Evolutionary conservation across 371 early-diverging fungal species (phyloP).

Genomic region (Apophysomyces trapeziformis): DNA sequence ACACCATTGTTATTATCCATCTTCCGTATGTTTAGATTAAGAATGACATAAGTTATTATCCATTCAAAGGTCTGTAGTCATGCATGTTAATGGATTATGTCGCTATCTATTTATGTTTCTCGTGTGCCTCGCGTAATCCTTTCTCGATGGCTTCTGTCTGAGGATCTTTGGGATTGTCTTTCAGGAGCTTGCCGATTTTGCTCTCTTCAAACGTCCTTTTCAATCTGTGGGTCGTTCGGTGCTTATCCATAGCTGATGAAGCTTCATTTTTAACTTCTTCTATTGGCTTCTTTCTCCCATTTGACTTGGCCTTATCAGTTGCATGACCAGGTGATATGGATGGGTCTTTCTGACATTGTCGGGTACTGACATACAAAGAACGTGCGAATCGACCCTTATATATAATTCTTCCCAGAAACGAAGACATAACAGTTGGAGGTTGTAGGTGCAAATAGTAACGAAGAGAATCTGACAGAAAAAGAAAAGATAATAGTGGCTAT

Average conservation of each 20-base stretch:
- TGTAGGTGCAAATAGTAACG: too few species aligned
- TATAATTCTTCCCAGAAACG: background rate
- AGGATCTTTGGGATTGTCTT: background rate
- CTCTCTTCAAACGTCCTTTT: background rate
- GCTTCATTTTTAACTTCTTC: background rate
- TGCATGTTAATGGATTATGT: too few species aligned
- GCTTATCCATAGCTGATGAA: background rate
- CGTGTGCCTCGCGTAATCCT: background rate
- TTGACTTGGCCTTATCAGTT: background rate
- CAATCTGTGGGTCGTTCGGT: background rate
- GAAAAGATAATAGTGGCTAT: too few species aligned
- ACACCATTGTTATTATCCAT: too few species aligned
- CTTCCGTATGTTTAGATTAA: too few species aligned
- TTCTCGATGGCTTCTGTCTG: conserved; percentile 2
- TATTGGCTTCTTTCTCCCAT: background rate
- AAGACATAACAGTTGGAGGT: background rate
- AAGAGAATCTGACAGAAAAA: too few species aligned
- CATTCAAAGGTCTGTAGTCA: too few species aligned
- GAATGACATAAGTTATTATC: too few species aligned
- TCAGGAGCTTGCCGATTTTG: background rate
- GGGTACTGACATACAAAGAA: background rate
- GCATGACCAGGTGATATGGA: conserved; percentile 2
- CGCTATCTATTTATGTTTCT: background rate
- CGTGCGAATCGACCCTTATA: background rate
- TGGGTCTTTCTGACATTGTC: background rate